phyloP scores from a whole-genome alignment of 306 rosid genomes.

The Datisca glomerata region DNA sequence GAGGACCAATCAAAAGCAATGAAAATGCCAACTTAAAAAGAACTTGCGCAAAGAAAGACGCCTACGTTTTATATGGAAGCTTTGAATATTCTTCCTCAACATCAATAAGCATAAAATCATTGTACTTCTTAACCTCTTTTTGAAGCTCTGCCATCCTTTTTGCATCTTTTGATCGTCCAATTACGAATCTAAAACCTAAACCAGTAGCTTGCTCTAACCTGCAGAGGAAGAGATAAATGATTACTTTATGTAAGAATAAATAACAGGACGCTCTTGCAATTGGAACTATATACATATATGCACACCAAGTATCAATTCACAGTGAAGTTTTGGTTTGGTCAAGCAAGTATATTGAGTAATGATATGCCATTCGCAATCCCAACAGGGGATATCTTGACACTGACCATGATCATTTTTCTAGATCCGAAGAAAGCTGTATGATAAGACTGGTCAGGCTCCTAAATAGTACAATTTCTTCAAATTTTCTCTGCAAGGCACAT shows the following conservation, averaged over 20 bases:
- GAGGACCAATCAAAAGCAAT: not conserved
- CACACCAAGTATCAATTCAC: not conserved
- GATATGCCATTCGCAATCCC: too few relatives aligned
- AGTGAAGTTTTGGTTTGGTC: not conserved
- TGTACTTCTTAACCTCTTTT: conserved; percentile 24
- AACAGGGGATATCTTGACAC: too few relatives aligned
- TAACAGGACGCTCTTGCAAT: not conserved
- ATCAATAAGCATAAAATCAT: conserved; percentile 21
- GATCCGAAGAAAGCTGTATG: too few relatives aligned
- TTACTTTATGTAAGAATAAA: not conserved
- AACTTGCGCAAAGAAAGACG: not conserved
- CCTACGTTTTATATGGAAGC: conserved; percentile 20
- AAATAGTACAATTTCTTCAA: too few relatives aligned
- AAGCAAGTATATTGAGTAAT: too few relatives aligned
- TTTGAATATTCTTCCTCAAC: conserved; percentile 21
- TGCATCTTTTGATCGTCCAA: conserved; percentile 20
- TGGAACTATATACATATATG: not conserved
- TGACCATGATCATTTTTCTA: too few relatives aligned
- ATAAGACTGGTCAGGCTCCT: too few relatives aligned
- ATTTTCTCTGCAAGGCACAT: too few relatives aligned
- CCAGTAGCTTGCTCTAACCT: conserved; percentile 33
- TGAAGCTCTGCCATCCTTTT: conserved; percentile 14
- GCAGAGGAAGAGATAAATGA: not conserved
- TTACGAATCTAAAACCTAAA: conserved; percentile 27
- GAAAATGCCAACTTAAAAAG: not conserved